Base-by-base conservation (phyloP, 176 grass and related monocot genomes). In the Juncus inflexus region DNA sequence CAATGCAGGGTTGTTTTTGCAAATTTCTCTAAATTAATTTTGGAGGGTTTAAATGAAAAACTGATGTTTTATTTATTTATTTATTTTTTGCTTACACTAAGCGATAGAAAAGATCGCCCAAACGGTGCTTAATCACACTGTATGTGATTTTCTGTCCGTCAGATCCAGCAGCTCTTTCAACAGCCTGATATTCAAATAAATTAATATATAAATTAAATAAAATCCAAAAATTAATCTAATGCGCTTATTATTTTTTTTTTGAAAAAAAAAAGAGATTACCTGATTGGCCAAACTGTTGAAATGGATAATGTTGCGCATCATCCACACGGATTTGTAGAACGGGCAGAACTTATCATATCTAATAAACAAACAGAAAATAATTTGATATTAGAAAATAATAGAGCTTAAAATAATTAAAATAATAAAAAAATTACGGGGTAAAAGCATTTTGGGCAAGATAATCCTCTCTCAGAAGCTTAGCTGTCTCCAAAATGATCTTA, bases 321-420 rank as follows among this genome's bases (percentile, higher is more conserved):
- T 95, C 90, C 90, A 95, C 60, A 95, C 86, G 6, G 90, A 95
- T 81, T 95, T 95, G 74, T 95, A 95, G 83, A 95, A 95, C 50
- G 90, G 86, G 43, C 90, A 95, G 40, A 74, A 95, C 52, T 95
- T 95, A 70, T 95, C 90, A 52, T 95, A 95, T 77, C 90, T 95
- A 78, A 80, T 10, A 42, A 53, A 37, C 37, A 62, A 15, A 37
- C 66, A 55, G 52, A 40, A 16, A 69, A 52, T 16, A 72, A 51
- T 61, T 1, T 10, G 11, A 51, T 76, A 52, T 12, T 61, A 65
- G 54, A 74, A 58, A 58, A 41, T 41, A 42, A 37, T 9, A 37
- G 40, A 12, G 9, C 55, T 62, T 47, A 6, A 47, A 47, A 28
- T 28, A 28, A 6, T 47, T 47, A 47, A 47, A 47, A 9, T 2